Evolutionary conservation across 768 basidiomycete genomes (phyloP), one percentile per base, ranked within the genome.

Genomic region (Cystobasidium tubakii): DNA sequence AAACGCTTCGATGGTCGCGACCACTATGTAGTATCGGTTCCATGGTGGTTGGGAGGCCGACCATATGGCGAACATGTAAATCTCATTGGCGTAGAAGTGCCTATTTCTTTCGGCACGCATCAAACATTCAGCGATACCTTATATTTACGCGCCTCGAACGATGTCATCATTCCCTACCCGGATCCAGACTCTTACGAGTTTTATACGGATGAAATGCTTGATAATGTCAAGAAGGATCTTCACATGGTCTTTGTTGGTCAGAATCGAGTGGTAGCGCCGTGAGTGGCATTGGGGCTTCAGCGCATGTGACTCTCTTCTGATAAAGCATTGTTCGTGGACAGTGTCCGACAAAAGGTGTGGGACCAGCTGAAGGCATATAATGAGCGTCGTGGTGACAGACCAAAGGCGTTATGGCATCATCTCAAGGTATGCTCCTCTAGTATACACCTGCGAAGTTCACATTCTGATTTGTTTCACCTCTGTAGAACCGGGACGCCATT

Each of bases 171-270:
- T 13, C 66, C 66, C 21, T 67, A 67, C 50, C 66, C 66, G 9
- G 66, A 67, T 67, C 66, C 66, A 3, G 66, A 67, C 31, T 43
- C 66, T 23, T 46, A 46, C 34, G 44, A 36, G 23, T 67, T 10
- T 43, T 67, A 67, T 54, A 67, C 66, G 9, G 66, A 67, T 33
- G 66, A 67, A 27, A 67, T 34, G 66, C 66, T 67, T 17, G 50
- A 43, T 50, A 54, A 31, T 43, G 46, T 67, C 19, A 29, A 67
- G 34, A 67, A 53, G 46, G 44, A 54, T 34, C 42, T 46, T 3
- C 66, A 46, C 15, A 50, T 50, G 31, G 66, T 67, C 31, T 67
- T 67, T 54, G 66, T 67, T 50, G 66, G 66, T 17, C 46, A 42
- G 39, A 67, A 46, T n/a, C 42, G 42, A 27, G 50, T 42, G 1